Base-by-base conservation (phyloP, 1,284 basidiomycete species). In the Ustilago loliicola region DNA sequence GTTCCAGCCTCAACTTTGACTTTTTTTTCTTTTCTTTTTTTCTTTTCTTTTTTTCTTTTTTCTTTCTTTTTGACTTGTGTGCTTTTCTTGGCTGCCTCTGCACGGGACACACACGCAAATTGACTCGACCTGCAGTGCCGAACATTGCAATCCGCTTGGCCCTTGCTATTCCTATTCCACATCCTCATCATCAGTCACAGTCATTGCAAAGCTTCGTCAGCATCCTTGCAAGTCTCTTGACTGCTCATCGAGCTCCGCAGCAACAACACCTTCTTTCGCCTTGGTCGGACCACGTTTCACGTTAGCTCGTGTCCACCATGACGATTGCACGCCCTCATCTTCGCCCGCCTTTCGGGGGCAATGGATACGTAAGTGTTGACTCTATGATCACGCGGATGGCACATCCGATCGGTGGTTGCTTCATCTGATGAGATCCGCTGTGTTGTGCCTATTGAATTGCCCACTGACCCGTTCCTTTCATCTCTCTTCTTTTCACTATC, bases 271-370 rank as follows among this genome's bases (percentile, higher is more conserved):
- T 34, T 9, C 32, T 21, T 36, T 30, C 47, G 47, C 3, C 47
- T 48, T 21, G 21, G 27, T 25, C 15, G 17, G 17, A 10, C 21
- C 21, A n/a, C n/a, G 42, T 45, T 45, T 21, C 8, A 11, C 25
- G 25, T 34, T 53, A 29, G 21, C 23, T 27, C 48, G 48, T 51
- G 27, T 25, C 42, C 61, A 67, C 29, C 57, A 73, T 73, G 71
- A 73, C 65, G 11, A 51, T 64, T 38, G 71, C 71, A 58, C 71
- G 71, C 15, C 71, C 65, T 19, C 58, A 67, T 27, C 58, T 73
- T 19, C 40, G 71, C 3, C 71, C 71, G 42, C 57, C 61, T 4
- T 72, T 64, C 40, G 71, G 71, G 30, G 65, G 65, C 61, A 68
- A 61, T 58, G 71, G 71, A 27, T 52, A 72, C 51, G 69, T 72